Evolutionary conservation across 108 stramenopile species (phyloP).

Genomic region (Pseudonitzschia delicatissima): DNA sequence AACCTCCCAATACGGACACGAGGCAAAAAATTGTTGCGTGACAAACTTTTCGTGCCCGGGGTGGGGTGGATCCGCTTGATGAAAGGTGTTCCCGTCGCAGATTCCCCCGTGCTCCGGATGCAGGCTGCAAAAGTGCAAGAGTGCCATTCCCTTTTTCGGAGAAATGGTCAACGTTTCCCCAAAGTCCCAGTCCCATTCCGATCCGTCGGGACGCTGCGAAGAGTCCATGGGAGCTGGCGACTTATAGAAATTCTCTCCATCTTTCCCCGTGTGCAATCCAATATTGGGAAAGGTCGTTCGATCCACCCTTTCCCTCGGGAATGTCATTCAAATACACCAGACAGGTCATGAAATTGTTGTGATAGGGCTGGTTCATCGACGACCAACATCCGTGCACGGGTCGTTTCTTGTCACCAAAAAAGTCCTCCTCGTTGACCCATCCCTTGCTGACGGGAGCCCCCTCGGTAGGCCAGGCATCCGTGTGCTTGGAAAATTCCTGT

Average conservation of each 20-base stretch:
- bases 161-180: not conserved
- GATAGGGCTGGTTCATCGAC: not conserved
- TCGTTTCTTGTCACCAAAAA: slow-evolving; percentile 3
- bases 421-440: slow-evolving; percentile 9
- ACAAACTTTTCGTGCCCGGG: too few relatives aligned
- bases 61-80: too few relatives aligned
- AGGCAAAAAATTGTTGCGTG: too few relatives aligned
- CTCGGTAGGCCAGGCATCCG: slow-evolving; percentile 11
- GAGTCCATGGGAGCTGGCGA: slow-evolving; percentile 10
- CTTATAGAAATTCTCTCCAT: slow-evolving; percentile 4
- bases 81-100: too few relatives aligned
- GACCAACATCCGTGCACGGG: not conserved
- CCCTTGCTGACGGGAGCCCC: slow-evolving; percentile 9
- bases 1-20: too few relatives aligned
- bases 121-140: slow-evolving; percentile 17
- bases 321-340: slow-evolving; percentile 52
- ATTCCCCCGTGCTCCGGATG: too few relatives aligned
- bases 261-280: not conserved
- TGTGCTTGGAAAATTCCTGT: slow-evolving; percentile 12
- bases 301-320: slow-evolving; percentile 28
- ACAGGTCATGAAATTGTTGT: too few relatives aligned
- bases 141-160: slow-evolving; percentile 10
- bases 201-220: not conserved
- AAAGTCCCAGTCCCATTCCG: slow-evolving; percentile 14
- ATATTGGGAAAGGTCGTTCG: slow-evolving; percentile 41